Conservation (phyloP, 176 grass and related monocot species). For the Zoysia pacifica region DNA sequence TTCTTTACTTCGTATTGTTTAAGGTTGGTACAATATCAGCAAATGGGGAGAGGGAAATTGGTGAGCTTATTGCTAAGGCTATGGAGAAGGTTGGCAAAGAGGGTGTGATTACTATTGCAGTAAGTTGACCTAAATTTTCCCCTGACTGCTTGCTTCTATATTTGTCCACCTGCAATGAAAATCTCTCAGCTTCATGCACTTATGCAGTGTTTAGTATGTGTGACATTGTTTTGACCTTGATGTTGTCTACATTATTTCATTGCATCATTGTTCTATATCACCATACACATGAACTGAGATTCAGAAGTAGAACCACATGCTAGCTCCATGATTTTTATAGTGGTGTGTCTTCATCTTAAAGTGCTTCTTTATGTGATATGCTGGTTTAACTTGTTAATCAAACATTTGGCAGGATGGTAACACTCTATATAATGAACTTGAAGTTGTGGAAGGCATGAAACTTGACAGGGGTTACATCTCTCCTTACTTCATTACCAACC, state of each 20-base stretch:
- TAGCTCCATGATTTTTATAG: not conserved
- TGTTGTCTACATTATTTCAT: not conserved
- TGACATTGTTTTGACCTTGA: not conserved
- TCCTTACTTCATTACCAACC: slow-evolving; percentile 93
- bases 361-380: slow-evolving; percentile 3
- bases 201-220: not conserved
- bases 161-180: not conserved
- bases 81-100: slow-evolving; percentile 99
- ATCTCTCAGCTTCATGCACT: not conserved
- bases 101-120: slow-evolving; percentile 92
- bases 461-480: slow-evolving; percentile 98
- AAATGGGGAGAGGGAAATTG: slow-evolving; percentile 98
- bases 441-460: slow-evolving; percentile 99
- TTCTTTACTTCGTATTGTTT: slow-evolving; percentile 5
- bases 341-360: not conserved
- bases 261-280: too few relatives aligned
- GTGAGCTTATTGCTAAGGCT: slow-evolving; percentile 95
- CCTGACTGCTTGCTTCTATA: not conserved
- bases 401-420: slow-evolving; percentile 73
- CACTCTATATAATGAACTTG: slow-evolving; percentile 87
- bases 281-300: too few relatives aligned
- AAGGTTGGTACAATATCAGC: slow-evolving; percentile 98
- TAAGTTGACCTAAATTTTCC: slow-evolving; percentile 45
- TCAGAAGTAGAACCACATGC: not conserved
- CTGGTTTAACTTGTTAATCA: slow-evolving; percentile 10